phyloP scores from a whole-genome alignment of 1,284 basidiomycete genomes.

The Puccinia coronata region DNA sequence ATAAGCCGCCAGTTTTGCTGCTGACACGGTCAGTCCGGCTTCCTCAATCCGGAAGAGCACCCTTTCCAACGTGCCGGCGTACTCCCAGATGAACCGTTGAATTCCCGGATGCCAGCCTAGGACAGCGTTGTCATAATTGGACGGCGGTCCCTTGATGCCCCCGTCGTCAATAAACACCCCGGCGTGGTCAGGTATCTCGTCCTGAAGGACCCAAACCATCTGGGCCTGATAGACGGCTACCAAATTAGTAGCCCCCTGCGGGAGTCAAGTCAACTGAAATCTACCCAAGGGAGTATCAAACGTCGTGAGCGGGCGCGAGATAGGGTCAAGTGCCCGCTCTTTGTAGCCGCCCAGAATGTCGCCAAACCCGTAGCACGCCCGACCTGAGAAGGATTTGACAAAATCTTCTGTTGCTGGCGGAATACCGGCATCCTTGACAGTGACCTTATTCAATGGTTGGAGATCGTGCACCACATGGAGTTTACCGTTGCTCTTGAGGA shows the following conservation, averaged over 20 bases:
- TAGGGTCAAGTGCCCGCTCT: too few species aligned
- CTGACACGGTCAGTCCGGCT: conserved; percentile 19
- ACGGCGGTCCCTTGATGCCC: neutral
- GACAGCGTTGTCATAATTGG: neutral
- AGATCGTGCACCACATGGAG: conserved; percentile 13
- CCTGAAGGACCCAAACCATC: conserved; percentile 5
- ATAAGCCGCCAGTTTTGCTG: neutral
- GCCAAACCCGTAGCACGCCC: neutral
- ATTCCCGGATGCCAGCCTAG: neutral
- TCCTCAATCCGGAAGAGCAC: conserved; percentile 31
- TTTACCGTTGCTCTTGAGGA: neutral
- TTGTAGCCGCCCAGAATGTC: neutral
- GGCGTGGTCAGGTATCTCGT: neutral
- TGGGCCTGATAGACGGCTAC: conserved; percentile 12
- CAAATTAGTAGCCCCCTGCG: conserved; percentile 1
- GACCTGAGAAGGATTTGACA: neutral
- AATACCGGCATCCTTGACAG: neutral
- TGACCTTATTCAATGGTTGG: conserved; percentile 18
- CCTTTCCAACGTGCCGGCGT: neutral
- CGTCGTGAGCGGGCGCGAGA: neutral
- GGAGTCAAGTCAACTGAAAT: too few species aligned
- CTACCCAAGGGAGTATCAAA: too few species aligned
- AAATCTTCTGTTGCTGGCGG: neutral
- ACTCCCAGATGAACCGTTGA: conserved; percentile 15
- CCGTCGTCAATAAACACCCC: conserved; percentile 26